phyloP scores from a whole-genome alignment of 2,329 filamentous ascomycete genomes.

The Hysterium pulicare region DNA sequence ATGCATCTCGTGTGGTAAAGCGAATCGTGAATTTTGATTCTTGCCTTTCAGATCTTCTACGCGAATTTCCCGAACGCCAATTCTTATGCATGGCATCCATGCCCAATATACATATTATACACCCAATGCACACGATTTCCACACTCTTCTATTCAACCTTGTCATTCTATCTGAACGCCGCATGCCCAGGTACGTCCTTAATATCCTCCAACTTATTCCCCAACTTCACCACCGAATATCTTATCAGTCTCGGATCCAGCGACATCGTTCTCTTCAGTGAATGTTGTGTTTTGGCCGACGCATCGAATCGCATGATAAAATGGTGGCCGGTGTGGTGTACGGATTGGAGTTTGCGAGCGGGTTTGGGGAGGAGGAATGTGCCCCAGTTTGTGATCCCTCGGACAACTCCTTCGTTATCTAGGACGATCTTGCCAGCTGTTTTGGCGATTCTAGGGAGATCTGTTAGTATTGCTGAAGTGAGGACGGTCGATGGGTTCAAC shows the following conservation, averaged over 20 bases:
- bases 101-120: no score
- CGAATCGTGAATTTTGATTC: no score
- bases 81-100: no score
- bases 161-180: slow-evolving; percentile 48
- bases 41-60: no score
- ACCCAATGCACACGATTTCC: no score
- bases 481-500: slow-evolving; percentile 5
- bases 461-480: slow-evolving; percentile 7
- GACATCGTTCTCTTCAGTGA: slow-evolving; percentile 71
- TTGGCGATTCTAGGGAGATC: slow-evolving; percentile 70
- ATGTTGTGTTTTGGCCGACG: slow-evolving; percentile 68
- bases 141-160: no score
- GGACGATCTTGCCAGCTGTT: slow-evolving; percentile 77
- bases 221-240: slow-evolving; percentile 81
- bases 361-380: slow-evolving; percentile 78
- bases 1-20: no score
- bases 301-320: slow-evolving; percentile 96
- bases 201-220: slow-evolving; percentile 64
- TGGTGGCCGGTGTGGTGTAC: slow-evolving; percentile 86
- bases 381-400: slow-evolving; percentile 96
- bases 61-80: no score
- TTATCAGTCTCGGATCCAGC: slow-evolving; percentile 86
- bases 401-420: slow-evolving; percentile 81
- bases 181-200: slow-evolving; percentile 54
- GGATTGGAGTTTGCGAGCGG: slow-evolving; percentile 75